These are phyloP conservation scores for Teunomyces panamensis DNA, from an alignment of 805 yeast genomes.

Conservation along the genomic window DNA sequence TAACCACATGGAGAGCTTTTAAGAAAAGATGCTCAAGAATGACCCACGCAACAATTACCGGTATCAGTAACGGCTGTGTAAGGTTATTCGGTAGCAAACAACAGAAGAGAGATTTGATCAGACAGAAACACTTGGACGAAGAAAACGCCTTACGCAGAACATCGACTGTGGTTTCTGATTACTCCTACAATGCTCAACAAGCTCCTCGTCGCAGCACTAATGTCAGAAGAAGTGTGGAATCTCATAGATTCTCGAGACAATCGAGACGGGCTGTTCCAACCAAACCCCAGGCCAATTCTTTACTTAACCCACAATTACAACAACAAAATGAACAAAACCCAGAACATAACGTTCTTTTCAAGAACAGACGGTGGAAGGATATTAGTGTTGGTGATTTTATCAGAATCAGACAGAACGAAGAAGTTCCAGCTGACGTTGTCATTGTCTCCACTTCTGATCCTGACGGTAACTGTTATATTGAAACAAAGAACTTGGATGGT, in stretches of 20 bases:
- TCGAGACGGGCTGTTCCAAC: conserved; percentile 3
- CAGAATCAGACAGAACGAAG: conserved; percentile 69
- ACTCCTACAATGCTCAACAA: conserved; percentile 14
- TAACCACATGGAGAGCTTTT: conserved; percentile 65
- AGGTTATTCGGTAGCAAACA: conserved; percentile 23
- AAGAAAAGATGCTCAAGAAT: conserved; percentile 53
- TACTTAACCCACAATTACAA: conserved; percentile 20
- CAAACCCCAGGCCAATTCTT: conserved; percentile 14
- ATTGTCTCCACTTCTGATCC: conserved; percentile 63
- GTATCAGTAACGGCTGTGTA: conserved; percentile 20
- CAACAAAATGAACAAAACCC: conserved; percentile 6
- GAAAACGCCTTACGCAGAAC: conserved; percentile 32
- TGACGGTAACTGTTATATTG: conserved; percentile 71
- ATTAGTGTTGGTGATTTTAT: conserved; percentile 72
- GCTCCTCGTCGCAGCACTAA: conserved; percentile 4
- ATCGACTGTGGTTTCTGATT: conserved; percentile 37
- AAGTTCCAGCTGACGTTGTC: conserved; percentile 73
- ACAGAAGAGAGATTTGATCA: conserved; percentile 22
- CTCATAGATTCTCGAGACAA: conserved; percentile 2
- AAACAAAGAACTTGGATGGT: conserved; percentile 81
- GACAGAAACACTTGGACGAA: conserved; percentile 22
- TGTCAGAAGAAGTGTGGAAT: conserved; percentile 1
- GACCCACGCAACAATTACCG: conserved; percentile 14
- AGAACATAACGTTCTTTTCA: conserved; percentile 5
- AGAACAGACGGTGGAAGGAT: conserved; percentile 56